phyloP scores from a whole-genome alignment of 768 basidiomycete species.

The Tephrocybe sp. region DNA sequence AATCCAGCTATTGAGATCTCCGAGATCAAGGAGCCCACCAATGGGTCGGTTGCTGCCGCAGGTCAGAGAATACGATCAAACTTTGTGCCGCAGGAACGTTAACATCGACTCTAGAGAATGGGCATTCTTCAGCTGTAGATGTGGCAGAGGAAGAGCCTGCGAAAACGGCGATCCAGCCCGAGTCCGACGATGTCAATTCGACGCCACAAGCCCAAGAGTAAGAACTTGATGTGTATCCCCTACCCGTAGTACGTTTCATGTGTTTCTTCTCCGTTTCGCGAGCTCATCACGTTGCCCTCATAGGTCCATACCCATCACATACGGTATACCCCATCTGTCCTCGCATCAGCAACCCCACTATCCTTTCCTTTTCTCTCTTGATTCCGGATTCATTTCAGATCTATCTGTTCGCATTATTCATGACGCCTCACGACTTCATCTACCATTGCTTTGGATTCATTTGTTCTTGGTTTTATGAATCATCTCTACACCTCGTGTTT shows the following conservation, averaged over 20 bases:
- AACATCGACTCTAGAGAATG: background rate
- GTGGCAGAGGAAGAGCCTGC: conserved; percentile 1
- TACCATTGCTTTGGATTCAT: background rate
- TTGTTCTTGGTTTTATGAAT: conserved; percentile 1
- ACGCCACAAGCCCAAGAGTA: conserved; percentile 1
- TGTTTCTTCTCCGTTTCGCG: background rate
- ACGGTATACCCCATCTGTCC: conserved; percentile 1
- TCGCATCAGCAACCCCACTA: background rate
- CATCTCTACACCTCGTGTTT: background rate
- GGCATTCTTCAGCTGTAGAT: background rate
- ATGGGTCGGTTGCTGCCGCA: background rate
- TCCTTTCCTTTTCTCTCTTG: background rate
- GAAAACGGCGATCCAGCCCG: background rate
- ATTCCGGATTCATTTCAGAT: background rate
- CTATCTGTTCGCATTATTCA: background rate
- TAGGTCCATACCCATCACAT: background rate
- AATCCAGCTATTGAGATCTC: too few relatives aligned
- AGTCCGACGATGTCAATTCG: background rate
- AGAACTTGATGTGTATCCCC: background rate
- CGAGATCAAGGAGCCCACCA: too few relatives aligned
- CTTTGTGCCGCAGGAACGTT: background rate
- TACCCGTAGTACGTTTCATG: conserved; percentile 1
- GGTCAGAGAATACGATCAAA: background rate
- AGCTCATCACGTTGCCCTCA: background rate
- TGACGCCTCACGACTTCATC: conserved; percentile 6